Percentiles rank a stretch among this genome's conserved stretches.
These are phyloP conservation scores for Nidularia pulvinata DNA, from an alignment of 768 basidiomycete species.

Conservation along the genomic window DNA sequence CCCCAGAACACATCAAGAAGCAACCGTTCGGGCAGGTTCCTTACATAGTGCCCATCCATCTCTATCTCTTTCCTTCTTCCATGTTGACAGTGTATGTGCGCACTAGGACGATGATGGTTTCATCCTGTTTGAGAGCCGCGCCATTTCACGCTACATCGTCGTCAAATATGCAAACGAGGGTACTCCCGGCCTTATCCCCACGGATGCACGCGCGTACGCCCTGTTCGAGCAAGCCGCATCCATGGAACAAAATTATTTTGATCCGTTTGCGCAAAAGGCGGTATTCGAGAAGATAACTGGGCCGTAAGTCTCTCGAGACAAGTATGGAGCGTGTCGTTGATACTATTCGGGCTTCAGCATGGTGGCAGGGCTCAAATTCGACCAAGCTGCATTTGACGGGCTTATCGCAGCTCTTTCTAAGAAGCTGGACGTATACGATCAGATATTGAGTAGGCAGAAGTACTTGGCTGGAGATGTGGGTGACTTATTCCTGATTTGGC, in stretches of 20 bases:
- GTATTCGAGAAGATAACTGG: slow-evolving; percentile 45
- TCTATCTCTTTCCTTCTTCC: not conserved
- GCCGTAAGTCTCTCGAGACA: slow-evolving; percentile 20
- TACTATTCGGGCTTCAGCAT: not conserved
- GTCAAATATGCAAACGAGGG: slow-evolving; percentile 44
- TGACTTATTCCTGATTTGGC: slow-evolving; percentile 1
- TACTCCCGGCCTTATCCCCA: slow-evolving; percentile 36
- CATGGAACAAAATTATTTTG: slow-evolving; percentile 46
- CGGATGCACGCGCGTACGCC: slow-evolving; percentile 23
- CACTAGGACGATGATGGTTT: slow-evolving; percentile 51
- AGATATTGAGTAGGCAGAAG: slow-evolving; percentile 47
- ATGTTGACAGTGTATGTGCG: not conserved
- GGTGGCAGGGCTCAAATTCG: slow-evolving; percentile 3
- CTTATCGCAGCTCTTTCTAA: slow-evolving; percentile 22
- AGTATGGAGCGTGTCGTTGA: no score
- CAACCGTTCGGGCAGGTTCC: slow-evolving; percentile 73
- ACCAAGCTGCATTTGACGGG: slow-evolving; percentile 21
- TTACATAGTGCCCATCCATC: slow-evolving; percentile 36
- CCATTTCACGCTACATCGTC: slow-evolving; percentile 51
- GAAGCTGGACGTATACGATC: slow-evolving; percentile 51
- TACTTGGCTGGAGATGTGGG: slow-evolving; percentile 60
- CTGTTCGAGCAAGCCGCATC: slow-evolving; percentile 37
- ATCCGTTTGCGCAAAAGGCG: slow-evolving; percentile 25
- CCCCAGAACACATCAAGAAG: slow-evolving; percentile 32
- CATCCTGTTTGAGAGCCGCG: slow-evolving; percentile 51